Evolutionary conservation across 2,329 filamentous ascomycete species (phyloP), one percentile per base, ranked within the genome.

Genomic region (Alternaria sp.): DNA sequence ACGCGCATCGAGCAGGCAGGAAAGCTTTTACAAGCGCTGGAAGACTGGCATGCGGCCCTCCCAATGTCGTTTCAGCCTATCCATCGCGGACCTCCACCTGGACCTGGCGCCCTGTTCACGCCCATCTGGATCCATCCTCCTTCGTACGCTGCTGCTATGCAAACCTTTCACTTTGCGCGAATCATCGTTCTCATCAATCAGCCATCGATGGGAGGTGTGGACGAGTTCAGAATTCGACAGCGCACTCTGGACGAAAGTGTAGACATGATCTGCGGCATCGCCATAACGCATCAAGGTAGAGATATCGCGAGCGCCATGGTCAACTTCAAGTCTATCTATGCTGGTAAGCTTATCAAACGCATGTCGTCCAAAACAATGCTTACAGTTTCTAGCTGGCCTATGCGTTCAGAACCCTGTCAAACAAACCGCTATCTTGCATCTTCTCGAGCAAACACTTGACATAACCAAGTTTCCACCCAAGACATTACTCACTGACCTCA

Each of bases 101-200:
- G 71, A 13, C 45, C 64, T 6, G 65, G 65, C 21, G 55, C 36
- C 15, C 40, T 67, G 12, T 74, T 74, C 26, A 30, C 67, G 7
- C 72, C 70, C 1, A 72, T 74, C 46, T 75, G 70, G 73, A 74
- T 77, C 40, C 73, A 79, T 56, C 72, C 74, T 28, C 71, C 74
- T 3, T 72, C 70, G 1, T 66, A 76, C 59, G 80, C 80, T 2
- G 82, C 83, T 12, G 83, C 85, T 0, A 72, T 88, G 6, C 86
- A 88, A 66, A 81, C 84, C 13, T 84, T 86, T 65, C 81, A 82
- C 66, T 84, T 87, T 62, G 85, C 86, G 0, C 80, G 83, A 10
- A 85, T 88, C 46, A 75, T 88, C 0, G 80, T 87, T 2, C 76
- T 86, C 1, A 80, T 87, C 51, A 83, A 88, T 55, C 82, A 85